Conservation (phyloP, 208 protist genomes). For the Trypanosoma rangeli region DNA sequence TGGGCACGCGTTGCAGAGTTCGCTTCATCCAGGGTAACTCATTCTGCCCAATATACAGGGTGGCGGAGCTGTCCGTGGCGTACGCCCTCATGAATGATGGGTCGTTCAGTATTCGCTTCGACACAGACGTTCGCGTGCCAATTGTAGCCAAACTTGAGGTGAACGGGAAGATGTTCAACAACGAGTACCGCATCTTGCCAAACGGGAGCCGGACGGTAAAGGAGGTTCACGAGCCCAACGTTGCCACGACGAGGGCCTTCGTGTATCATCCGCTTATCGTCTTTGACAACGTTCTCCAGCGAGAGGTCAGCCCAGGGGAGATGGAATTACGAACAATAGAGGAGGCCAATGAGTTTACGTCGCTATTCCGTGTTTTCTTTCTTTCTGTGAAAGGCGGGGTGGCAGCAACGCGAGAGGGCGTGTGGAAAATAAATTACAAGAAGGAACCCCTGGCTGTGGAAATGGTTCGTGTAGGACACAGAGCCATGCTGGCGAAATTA, state of each 20-base stretch:
- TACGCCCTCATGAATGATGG: slow-evolving; percentile 11
- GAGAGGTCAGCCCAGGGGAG: slow-evolving; percentile 2
- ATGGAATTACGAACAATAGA: background rate
- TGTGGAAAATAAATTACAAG: background rate
- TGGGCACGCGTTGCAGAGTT: background rate
- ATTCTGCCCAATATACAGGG: slow-evolving; percentile 3
- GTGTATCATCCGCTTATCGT: slow-evolving; percentile 3
- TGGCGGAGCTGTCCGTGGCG: background rate
- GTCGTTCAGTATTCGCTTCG: slow-evolving; percentile 18
- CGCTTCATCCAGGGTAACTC: slow-evolving; percentile 20
- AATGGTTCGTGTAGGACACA: slow-evolving; percentile 10
- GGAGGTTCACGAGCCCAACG: slow-evolving; percentile 2
- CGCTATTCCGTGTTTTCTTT: slow-evolving; percentile 12
- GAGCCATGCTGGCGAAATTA: background rate
- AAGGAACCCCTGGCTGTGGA: background rate
- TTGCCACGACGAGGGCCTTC: slow-evolving; percentile 4
- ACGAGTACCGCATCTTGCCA: slow-evolving; percentile 19
- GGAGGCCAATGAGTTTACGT: slow-evolving; percentile 6
- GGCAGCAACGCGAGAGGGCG: slow-evolving; percentile 2
- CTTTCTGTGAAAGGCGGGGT: slow-evolving; percentile 2
- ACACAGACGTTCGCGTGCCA: background rate
- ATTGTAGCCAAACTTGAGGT: slow-evolving; percentile 17
- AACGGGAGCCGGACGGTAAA: slow-evolving; percentile 8
- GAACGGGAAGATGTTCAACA: slow-evolving; percentile 11
- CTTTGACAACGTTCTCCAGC: slow-evolving; percentile 11